A percentile compares a stretch with the other conserved stretches of the same genome.
These are phyloP conservation scores for Schoenoplectus triqueter DNA, from an alignment of 202 grass and related monocot genomes.

Conservation along the genomic window DNA sequence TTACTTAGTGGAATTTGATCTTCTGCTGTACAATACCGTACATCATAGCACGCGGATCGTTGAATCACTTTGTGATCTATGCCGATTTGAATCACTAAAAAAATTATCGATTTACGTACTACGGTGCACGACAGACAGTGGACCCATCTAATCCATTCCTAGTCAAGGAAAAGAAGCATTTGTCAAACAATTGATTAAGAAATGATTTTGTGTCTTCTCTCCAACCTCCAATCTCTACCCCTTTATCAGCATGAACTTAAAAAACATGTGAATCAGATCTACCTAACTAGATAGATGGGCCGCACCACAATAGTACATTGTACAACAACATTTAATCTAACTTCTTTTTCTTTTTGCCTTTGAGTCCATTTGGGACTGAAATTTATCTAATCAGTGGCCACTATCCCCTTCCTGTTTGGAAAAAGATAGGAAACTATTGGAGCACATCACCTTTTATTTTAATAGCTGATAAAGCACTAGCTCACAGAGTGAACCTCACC, in stretches of 20 bases:
- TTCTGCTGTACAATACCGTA: too few relatives aligned
- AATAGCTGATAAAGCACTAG: not conserved
- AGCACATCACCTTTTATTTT: not conserved
- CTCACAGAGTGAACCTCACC: not conserved
- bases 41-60: too few relatives aligned
- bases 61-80: too few relatives aligned
- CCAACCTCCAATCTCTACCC: not conserved
- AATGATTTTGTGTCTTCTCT: conserved; percentile 4
- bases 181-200: not conserved
- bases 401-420: not conserved
- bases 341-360: not conserved
- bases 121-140: too few relatives aligned
- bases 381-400: not conserved
- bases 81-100: too few relatives aligned
- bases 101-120: too few relatives aligned
- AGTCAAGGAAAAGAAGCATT: not conserved
- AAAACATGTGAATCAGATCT: not conserved
- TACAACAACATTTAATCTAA: not conserved
- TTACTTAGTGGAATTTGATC: too few relatives aligned
- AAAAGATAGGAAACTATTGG: not conserved
- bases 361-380: not conserved
- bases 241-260: not conserved
- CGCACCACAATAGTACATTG: not conserved
- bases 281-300: not conserved
- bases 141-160: not conserved